Base-by-base conservation (phyloP, 148 eudicot species). In the Silene latifolia region DNA sequence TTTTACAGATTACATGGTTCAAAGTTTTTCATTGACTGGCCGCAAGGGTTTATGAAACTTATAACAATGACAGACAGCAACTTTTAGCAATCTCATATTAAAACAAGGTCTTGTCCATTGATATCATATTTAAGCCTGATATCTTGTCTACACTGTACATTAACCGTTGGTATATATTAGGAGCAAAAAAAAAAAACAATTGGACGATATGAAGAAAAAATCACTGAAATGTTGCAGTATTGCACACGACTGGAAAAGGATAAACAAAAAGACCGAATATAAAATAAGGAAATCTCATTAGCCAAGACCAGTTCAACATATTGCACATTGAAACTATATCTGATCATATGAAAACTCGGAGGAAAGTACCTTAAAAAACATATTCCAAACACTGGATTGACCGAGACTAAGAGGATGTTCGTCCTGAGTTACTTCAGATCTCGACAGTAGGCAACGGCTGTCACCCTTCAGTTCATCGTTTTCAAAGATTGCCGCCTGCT, bases 391-490 rank as follows among this genome's bases (percentile, higher is more conserved):
- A 82, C 99, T 96, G 63, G 87, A 89, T 84, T 88, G 82, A 60
- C 94, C 99, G 70, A 90, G 97, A 82, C 98, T 96, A 72, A 96
- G 80, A 87, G 99, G 99, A 83, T 96, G 99, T 75, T 96, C 99
- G 56, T 82, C 98, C 61, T 86, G 94, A 69, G 84, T 80, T 74
- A 92, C 83, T 70, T 87, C 86, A 48, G 89, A 93, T 88, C 99
- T 90, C 73, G 92, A 78, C 73, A 96, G 91, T 67, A 87, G 76
- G 75, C 92, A 86, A 59, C 85, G 85, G 71, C 83, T 73, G 46
- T 82, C 88, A 67, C 71, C 67, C 69, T 71, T 78, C 47, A 80
- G 57, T 63, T 89, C 90, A 56, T 83, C 81, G 29, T 80, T 81
- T 69, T 87, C 93, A 74, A 66, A 35, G 80, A 63, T 73, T 11